phyloP scores from a whole-genome alignment of 345 rosid species.

The thale cress (Arabidopsis thaliana) region TAIR10.1 NC_003070.9:7100501-7101000 shows the following conservation, averaged over 20 bases:
- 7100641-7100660: not conserved
- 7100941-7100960: conserved; percentile 75
- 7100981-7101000: conserved; percentile 75
- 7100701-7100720: not conserved
- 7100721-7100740: conserved; percentile 63
- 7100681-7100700: not conserved
- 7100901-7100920: not conserved
- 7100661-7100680: not conserved
- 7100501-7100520: conserved; percentile 76
- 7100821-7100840: conserved; percentile 77
- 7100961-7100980: conserved; percentile 69
- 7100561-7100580: conserved; percentile 66
- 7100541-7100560: conserved; percentile 81
- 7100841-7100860: not conserved
- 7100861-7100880: not conserved
- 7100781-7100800: conserved; percentile 64
- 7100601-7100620: conserved; percentile 87
- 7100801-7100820: conserved; percentile 84
- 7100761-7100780: conserved; percentile 52
- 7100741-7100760: conserved; percentile 64
- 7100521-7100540: conserved; percentile 83
- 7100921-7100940: not conserved
- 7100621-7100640: not conserved
- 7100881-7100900: not conserved
- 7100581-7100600: conserved; percentile 56